Evolutionary conservation across 192 early-diverging fungal species (phyloP).

Genomic region (Rhizophlyctis rosea): DNA sequence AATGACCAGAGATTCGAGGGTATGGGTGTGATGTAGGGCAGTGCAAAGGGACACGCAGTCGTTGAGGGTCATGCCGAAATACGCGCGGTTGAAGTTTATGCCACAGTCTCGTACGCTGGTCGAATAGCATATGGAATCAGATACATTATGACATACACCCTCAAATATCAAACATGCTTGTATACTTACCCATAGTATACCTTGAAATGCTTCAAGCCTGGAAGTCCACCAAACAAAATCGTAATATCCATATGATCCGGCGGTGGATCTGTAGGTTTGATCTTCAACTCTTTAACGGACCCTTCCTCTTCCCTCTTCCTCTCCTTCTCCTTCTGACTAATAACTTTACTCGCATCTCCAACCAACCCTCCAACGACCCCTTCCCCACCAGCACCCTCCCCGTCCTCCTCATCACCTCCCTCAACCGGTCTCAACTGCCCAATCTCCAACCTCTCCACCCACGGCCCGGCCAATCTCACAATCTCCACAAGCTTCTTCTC

Average conservation of each 20-base stretch:
- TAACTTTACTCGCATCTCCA: no score
- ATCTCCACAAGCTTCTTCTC: conserved; percentile 25
- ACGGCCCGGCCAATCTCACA: conserved; percentile 35
- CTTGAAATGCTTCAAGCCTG: conserved; percentile 31
- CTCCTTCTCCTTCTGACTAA: no score
- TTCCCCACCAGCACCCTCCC: no score
- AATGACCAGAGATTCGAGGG: conserved; percentile 31
- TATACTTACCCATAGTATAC: conserved; percentile 44
- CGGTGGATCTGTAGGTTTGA: conserved; percentile 29
- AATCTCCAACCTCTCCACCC: conserved; percentile 28
- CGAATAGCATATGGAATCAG: background rate
- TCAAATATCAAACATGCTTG: background rate
- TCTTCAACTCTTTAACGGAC: background rate
- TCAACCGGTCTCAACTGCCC: conserved; percentile 38
- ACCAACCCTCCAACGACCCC: no score
- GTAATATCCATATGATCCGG: conserved; percentile 46
- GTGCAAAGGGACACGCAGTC: conserved; percentile 31
- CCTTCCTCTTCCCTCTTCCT: conserved; percentile 1
- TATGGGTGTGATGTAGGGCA: conserved; percentile 19
- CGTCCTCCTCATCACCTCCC: no score
- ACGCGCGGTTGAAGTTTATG: conserved; percentile 46
- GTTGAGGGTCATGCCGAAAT: conserved; percentile 54
- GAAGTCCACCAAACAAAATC: conserved; percentile 30
- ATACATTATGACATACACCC: conserved; percentile 1
- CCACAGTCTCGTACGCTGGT: conserved; percentile 46